Evolutionary conservation across 164 flowering plant genomes (phyloP).

Genomic region (Kalanchoe fedtschenkoi): DNA sequence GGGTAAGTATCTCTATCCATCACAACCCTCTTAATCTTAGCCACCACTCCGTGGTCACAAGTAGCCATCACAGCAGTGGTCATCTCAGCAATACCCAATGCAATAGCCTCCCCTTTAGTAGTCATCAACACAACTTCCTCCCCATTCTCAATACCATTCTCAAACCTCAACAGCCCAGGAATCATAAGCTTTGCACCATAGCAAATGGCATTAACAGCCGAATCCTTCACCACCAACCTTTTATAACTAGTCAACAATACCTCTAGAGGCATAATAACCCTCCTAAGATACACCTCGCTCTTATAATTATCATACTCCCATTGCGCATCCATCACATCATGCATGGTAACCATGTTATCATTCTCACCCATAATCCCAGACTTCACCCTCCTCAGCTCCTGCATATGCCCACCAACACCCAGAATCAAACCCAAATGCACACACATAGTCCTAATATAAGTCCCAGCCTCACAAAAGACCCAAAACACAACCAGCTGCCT

Average conservation of each 20-base stretch:
- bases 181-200: constrained; percentile 82
- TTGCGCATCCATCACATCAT: constrained; percentile 71
- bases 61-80: constrained; percentile 81
- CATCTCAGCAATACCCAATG: constrained; percentile 75
- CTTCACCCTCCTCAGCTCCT: constrained; percentile 67
- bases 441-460: constrained; percentile 66
- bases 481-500: constrained; percentile 71
- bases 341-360: constrained; percentile 82
- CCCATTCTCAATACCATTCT: constrained; percentile 61
- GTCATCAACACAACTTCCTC: constrained; percentile 78
- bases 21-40: constrained; percentile 77
- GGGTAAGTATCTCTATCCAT: constrained; percentile 84
- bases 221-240: constrained; percentile 79
- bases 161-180: constrained; percentile 73
- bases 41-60: constrained; percentile 76
- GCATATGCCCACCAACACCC: constrained; percentile 79
- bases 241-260: constrained; percentile 61
- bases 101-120: constrained; percentile 74
- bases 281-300: constrained; percentile 57
- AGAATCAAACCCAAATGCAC: constrained; percentile 72
- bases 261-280: constrained; percentile 68
- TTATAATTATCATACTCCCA: constrained; percentile 55
- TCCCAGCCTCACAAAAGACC: constrained; percentile 82
- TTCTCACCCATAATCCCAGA: constrained; percentile 70
- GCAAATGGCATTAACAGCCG: constrained; percentile 75